Evolutionary conservation across 176 grass and related monocot species (phyloP).

Genomic region (Luzula sylvatica): DNA sequence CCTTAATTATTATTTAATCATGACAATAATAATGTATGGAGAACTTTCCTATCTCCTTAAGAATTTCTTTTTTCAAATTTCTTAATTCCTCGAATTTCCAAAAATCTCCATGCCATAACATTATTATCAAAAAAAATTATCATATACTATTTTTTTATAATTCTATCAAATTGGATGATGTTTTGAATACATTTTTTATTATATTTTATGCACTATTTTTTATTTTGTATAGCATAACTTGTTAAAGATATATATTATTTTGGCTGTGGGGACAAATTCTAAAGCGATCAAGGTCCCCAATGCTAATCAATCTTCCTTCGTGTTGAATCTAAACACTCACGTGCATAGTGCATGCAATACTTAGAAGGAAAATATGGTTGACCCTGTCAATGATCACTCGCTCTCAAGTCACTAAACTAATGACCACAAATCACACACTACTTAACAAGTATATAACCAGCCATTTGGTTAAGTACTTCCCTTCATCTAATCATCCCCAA

Average conservation of each 20-base stretch:
- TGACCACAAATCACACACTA: background rate
- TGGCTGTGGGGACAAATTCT: background rate
- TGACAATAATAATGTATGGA: too few species aligned
- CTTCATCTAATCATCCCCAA: background rate
- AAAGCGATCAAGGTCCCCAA: background rate
- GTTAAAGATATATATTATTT: background rate
- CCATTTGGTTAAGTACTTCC: background rate
- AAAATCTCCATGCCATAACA: too few species aligned
- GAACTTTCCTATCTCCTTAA: too few species aligned
- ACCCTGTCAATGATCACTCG: slow-evolving; percentile 22
- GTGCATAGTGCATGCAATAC: background rate
- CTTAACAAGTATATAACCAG: slow-evolving; percentile 12
- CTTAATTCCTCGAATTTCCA: too few species aligned
- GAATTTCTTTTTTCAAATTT: too few species aligned
- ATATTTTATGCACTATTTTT: background rate
- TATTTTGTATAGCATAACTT: background rate
- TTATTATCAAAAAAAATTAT: background rate
- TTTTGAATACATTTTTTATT: background rate
- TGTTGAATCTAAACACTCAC: background rate
- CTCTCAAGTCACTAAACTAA: slow-evolving; percentile 14
- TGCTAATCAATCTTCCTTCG: background rate
- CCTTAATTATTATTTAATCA: too few species aligned
- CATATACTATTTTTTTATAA: background rate
- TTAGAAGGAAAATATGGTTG: slow-evolving; percentile 14
- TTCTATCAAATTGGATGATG: background rate